Conservation (phyloP, 345 rosid species). For the Camelina sativa region DNA sequence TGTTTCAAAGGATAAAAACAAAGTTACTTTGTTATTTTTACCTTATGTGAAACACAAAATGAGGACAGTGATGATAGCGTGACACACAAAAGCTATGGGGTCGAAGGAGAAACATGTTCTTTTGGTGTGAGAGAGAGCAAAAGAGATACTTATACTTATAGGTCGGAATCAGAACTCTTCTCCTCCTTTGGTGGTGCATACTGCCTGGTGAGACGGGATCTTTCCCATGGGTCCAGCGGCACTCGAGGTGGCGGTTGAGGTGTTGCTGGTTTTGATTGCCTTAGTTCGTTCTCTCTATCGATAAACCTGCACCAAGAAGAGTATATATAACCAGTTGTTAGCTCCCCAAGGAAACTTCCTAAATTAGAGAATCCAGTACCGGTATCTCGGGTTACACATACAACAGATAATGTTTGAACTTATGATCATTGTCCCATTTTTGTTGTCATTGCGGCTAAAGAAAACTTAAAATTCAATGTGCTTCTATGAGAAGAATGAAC, state of each 20-base stretch:
- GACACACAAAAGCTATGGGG: conserved; percentile 25
- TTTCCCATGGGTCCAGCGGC: conserved; percentile 82
- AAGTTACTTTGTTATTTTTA: neutral
- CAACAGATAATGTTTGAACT: neutral
- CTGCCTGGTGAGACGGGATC: conserved; percentile 71
- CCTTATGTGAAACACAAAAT: neutral
- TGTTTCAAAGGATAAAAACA: conserved; percentile 8
- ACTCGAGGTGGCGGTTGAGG: conserved; percentile 73
- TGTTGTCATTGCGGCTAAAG: neutral
- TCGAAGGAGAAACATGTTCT: conserved; percentile 19
- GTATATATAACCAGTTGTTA: neutral
- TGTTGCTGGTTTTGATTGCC: conserved; percentile 76
- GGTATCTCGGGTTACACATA: neutral
- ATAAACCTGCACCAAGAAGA: conserved; percentile 60
- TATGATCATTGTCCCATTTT: neutral
- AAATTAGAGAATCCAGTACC: neutral
- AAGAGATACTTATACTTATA: conserved; percentile 29
- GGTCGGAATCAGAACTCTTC: conserved; percentile 57
- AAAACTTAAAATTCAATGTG: neutral
- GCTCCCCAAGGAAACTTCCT: neutral
- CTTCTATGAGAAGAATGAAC: neutral
- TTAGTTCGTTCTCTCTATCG: conserved; percentile 88
- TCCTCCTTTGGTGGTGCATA: conserved; percentile 87
- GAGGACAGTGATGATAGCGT: conserved; percentile 8
- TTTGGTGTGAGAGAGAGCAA: conserved; percentile 14